Evolutionary conservation across 768 basidiomycete genomes (phyloP), one percentile per base, ranked within the genome.

Genomic region (Kwoniella dendrophila): DNA sequence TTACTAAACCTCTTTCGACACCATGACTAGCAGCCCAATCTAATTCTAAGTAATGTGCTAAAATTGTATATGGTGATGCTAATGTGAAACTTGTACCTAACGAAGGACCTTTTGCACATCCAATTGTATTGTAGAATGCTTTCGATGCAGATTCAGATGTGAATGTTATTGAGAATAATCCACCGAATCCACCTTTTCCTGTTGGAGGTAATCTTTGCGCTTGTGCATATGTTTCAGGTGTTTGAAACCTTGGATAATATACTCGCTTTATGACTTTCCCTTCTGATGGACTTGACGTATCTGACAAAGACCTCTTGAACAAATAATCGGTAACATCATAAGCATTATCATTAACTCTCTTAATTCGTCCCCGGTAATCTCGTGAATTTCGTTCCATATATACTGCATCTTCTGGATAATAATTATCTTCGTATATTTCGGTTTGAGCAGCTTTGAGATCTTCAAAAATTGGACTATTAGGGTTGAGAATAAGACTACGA

Each of bases 321-420:
- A 99, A 82, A 75, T 88, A 86, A 56, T 90, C 88, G 78, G 92
- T 94, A 59, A 94, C 82, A 44, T 84, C 85, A 74, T 91, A 87
- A 3, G 94, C 83, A 77, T 95, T 98, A 32, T 79, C 77, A 77
- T 98, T 91, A 78, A 95, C 91, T 55, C 82, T 76, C 57, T 82
- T 82, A 67, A 92, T 84, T 56, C 95, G 90, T 7, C 81, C 82
- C 53, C 83, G 80, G 82, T 95, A 97, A 80, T 96, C 88, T 52
- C 95, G 90, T 18, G 95, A 98, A 80, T 99, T 99, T 68, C 94
- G 89, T 76, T 99, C 95, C 89, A 99, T 90, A 83, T 87, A 95
- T 58, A 97, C 86, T 41, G 90, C 92, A 73, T 99, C 95, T 76
- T 93, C 90, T 72, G 86, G 83, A 68, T 88, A 97, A 81, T 91